Conservation (phyloP, 2,329 filamentous ascomycete genomes). For the Neonectria sp. region DNA sequence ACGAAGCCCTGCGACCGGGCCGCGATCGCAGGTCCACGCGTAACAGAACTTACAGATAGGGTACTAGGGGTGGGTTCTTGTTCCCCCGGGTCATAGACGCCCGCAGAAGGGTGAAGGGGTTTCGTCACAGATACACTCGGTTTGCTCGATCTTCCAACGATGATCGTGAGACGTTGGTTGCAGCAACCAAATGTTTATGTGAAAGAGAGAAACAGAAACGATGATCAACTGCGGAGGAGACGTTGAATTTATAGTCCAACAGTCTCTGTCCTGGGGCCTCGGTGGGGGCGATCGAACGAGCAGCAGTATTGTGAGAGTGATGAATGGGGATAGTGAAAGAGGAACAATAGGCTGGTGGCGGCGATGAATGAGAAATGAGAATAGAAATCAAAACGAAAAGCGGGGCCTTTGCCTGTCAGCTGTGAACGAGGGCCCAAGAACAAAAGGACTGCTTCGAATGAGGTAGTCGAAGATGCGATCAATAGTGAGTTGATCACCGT, state of each 20-base stretch:
- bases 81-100: neutral
- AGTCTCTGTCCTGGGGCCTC: neutral
- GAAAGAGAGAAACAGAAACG: neutral
- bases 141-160: conserved; percentile 11
- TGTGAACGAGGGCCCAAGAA: neutral
- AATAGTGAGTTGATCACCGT: neutral
- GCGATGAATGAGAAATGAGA: neutral
- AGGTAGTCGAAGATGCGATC: neutral
- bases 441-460: neutral
- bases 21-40: neutral
- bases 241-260: conserved; percentile 7
- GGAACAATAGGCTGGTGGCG: neutral
- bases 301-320: neutral
- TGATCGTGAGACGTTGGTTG: neutral
- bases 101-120: conserved; percentile 22
- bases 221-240: neutral
- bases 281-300: neutral
- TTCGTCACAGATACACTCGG: conserved; percentile 16
- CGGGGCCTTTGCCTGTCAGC: neutral
- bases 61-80: neutral
- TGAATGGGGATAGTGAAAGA: neutral
- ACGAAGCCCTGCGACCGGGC: neutral
- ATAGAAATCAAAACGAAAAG: neutral
- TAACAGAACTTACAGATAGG: conserved; percentile 29
- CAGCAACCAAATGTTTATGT: neutral